These are phyloP conservation scores for Capsella bursapastoris DNA, from an alignment of 345 rosid species.

Conservation along the genomic window DNA sequence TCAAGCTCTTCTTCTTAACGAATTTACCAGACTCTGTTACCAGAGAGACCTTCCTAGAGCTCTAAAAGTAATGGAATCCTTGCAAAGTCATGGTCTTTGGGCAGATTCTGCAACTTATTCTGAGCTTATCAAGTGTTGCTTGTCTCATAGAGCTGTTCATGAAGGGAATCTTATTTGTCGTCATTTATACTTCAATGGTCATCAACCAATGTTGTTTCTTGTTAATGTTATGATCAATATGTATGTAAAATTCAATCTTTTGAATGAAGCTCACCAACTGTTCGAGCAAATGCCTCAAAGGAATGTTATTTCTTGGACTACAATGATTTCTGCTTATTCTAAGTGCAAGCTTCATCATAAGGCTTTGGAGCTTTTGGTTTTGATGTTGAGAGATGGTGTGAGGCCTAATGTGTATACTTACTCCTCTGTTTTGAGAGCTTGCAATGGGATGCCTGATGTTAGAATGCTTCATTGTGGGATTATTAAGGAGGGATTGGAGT, in stretches of 20 bases:
- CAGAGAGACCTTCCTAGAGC: slow-evolving; percentile 64
- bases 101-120: slow-evolving; percentile 63
- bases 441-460: slow-evolving; percentile 47
- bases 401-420: slow-evolving; percentile 67
- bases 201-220: slow-evolving; percentile 56
- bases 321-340: slow-evolving; percentile 67
- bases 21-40: slow-evolving; percentile 59
- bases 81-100: slow-evolving; percentile 54
- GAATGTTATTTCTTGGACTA: slow-evolving; percentile 71
- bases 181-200: slow-evolving; percentile 54
- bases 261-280: slow-evolving; percentile 49
- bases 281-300: slow-evolving; percentile 49
- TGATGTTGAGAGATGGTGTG: slow-evolving; percentile 64
- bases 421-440: slow-evolving; percentile 67
- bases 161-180: slow-evolving; percentile 56
- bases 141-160: slow-evolving; percentile 53
- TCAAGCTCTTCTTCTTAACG: slow-evolving; percentile 43
- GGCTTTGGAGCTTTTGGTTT: slow-evolving; percentile 49
- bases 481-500: slow-evolving; percentile 61
- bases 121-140: slow-evolving; percentile 63
- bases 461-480: slow-evolving; percentile 64
- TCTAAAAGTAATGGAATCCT: slow-evolving; percentile 54
- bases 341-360: slow-evolving; percentile 36
- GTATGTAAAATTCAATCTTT: slow-evolving; percentile 60
- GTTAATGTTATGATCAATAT: slow-evolving; percentile 53